Evolutionary conservation across 2,329 filamentous ascomycete genomes (phyloP), one percentile per base, ranked within the genome.

Genomic region (Fusarium albidum): DNA sequence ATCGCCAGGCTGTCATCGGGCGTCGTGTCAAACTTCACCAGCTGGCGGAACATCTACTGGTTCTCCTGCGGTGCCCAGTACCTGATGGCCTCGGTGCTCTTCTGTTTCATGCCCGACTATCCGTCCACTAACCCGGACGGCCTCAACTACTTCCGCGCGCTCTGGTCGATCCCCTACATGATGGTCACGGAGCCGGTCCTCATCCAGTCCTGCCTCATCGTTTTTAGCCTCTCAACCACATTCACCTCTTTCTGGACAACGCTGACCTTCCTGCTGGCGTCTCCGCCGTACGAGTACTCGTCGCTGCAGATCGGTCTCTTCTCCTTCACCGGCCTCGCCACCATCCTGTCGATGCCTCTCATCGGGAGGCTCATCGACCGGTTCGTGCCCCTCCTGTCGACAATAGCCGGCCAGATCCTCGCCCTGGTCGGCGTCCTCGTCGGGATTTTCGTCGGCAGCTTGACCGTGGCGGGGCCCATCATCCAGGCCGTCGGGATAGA

Each of bases 21-120:
- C 2, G 85, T 92, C 21, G 80, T 94, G 25, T 85, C 90, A 1
- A 84, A 91, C 63, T 92, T 84, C 67, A 87, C 86, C 0, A 79
- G 81, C 57, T 95, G 91, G 91, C 81, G 91, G 18, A 84, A 83
- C 52, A 85, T 94, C 8, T 95, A 92, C 76, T 94, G 89, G 89
- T 77, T 93, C 55, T 82, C 88, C 0, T 82, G 93, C 6, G 90
- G 80, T 0, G 75, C 90, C 0, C 91, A 95, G 71, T 87, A 84
- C 64, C 67, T 84, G 9, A 86, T 94, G 56, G 82, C 88, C 49
- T 59, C 76, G 7, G 73, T 87, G 1, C 81, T 94, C 6, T 93
- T 84, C 76, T 69, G 86, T 37, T 90, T 86, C 71, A 88, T 95
- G 87, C 90, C 90, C 0, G 89, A 93, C 69, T 95, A 95, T 61